Conservation (phyloP, 192 early-diverging fungal species). For the Backusella tuberculispora region DNA sequence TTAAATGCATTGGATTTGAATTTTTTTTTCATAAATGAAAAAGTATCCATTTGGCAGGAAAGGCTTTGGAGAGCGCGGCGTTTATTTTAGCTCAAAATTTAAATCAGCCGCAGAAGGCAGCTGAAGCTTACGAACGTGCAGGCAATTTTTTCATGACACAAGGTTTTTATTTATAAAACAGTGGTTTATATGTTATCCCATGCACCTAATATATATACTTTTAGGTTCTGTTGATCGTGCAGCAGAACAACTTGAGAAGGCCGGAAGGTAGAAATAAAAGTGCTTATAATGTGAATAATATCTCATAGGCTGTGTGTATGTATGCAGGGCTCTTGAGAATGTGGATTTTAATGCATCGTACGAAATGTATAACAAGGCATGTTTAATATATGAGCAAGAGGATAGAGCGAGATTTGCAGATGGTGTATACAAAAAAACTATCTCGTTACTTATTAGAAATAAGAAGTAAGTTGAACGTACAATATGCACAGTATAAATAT, state of each 20-base stretch:
- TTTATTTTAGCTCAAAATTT: constrained; percentile 59
- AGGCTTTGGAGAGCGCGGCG: constrained; percentile 68
- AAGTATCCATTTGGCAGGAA: constrained; percentile 68
- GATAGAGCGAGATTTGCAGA: constrained; percentile 67
- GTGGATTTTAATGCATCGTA: constrained; percentile 61
- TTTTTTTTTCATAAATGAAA: too few species aligned
- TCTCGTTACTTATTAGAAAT: constrained; percentile 57
- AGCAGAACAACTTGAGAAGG: constrained; percentile 77
- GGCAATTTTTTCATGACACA: constrained; percentile 67
- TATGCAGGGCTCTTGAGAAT: constrained; percentile 64
- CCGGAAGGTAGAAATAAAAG: constrained; percentile 62
- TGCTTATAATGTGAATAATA: neutral
- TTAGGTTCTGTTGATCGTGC: constrained; percentile 59
- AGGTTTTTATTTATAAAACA: neutral
- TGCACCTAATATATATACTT: neutral
- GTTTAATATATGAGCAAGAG: constrained; percentile 70
- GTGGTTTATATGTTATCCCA: too few species aligned
- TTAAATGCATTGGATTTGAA: too few species aligned
- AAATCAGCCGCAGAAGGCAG: constrained; percentile 64
- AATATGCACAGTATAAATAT: too few species aligned
- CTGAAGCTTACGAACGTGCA: constrained; percentile 67
- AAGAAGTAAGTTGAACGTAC: constrained; percentile 46
- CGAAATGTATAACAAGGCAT: constrained; percentile 65
- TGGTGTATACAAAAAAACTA: constrained; percentile 67
- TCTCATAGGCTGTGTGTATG: neutral